Evolutionary conservation across 2,329 filamentous ascomycete species (phyloP).

Genomic region (Fusarium staphyleae): DNA sequence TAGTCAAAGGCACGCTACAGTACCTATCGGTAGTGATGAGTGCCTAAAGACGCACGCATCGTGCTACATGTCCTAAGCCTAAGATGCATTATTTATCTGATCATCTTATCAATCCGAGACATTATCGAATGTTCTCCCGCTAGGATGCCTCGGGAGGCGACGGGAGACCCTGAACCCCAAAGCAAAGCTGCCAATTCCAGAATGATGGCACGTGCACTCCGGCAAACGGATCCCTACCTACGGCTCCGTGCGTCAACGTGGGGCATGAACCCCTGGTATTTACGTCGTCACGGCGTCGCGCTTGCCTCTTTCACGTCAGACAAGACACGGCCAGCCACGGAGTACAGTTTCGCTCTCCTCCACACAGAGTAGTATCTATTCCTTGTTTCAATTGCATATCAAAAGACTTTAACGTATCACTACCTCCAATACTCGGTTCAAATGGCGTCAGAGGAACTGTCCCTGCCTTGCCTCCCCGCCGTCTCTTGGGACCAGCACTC

Average conservation of each 20-base stretch:
- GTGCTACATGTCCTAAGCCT: no score
- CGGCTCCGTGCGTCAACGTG: conserved; percentile 29
- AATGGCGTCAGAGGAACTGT: conserved; percentile 52
- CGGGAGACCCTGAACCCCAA: conserved; percentile 28
- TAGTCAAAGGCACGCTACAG: no score
- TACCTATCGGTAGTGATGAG: no score
- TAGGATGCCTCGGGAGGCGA: background rate
- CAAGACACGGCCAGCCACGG: conserved; percentile 8
- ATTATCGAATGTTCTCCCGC: conserved; percentile 1
- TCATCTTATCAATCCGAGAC: conserved; percentile 31
- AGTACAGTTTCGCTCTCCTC: conserved; percentile 10
- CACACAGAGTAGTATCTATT: conserved; percentile 14
- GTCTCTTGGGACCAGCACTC: conserved; percentile 50
- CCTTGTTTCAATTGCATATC: conserved; percentile 9
- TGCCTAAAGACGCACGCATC: no score
- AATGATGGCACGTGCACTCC: conserved; percentile 36
- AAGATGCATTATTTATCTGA: conserved; percentile 24
- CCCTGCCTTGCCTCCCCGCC: conserved; percentile 50
- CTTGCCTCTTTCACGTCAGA: conserved; percentile 18
- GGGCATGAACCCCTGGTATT: conserved; percentile 36
- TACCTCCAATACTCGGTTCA: conserved; percentile 3
- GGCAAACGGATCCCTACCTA: conserved; percentile 29
- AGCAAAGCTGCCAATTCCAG: conserved; percentile 20
- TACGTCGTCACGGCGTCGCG: conserved; percentile 34
- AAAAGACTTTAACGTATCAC: background rate